Conservation (phyloP, 441 rosid species). For the Hura crepitans region DNA sequence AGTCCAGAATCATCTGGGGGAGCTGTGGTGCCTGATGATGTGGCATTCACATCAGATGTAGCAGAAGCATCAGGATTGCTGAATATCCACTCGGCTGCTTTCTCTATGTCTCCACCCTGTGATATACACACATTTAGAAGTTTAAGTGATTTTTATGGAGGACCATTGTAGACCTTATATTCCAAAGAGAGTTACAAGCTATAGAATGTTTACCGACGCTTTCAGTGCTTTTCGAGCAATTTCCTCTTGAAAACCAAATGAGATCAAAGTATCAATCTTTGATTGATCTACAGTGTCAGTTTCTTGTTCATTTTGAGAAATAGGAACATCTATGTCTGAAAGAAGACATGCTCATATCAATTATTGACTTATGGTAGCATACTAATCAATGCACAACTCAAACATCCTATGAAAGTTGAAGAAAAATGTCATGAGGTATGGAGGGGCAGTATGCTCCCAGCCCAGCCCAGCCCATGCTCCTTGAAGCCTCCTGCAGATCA, state of each 20-base stretch:
- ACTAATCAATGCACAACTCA: not conserved
- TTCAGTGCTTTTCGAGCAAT: conserved; percentile 76
- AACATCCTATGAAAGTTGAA: not conserved
- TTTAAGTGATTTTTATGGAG: no score
- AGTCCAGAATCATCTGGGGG: conserved; percentile 43
- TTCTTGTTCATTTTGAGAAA: conserved; percentile 38
- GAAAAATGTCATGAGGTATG: no score
- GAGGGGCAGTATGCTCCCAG: no score
- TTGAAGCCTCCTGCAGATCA: no score
- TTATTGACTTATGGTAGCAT: not conserved
- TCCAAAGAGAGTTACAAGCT: conserved; percentile 16
- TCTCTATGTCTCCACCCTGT: conserved; percentile 89
- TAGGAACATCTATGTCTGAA: conserved; percentile 70
- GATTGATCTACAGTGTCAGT: conserved; percentile 56
- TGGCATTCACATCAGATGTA: conserved; percentile 67
- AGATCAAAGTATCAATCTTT: conserved; percentile 64
- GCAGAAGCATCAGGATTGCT: conserved; percentile 75
- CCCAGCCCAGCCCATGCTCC: no score
- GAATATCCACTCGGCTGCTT: conserved; percentile 98
- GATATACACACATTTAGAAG: conserved; percentile 5
- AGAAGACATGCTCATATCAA: conserved; percentile 10
- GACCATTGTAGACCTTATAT: not conserved
- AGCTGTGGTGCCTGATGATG: conserved; percentile 45
- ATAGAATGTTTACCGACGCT: conserved; percentile 53
- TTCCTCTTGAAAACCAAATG: conserved; percentile 87